Base-by-base conservation (phyloP, 1,139 yeast genomes). In the Pichia sp. region DNA sequence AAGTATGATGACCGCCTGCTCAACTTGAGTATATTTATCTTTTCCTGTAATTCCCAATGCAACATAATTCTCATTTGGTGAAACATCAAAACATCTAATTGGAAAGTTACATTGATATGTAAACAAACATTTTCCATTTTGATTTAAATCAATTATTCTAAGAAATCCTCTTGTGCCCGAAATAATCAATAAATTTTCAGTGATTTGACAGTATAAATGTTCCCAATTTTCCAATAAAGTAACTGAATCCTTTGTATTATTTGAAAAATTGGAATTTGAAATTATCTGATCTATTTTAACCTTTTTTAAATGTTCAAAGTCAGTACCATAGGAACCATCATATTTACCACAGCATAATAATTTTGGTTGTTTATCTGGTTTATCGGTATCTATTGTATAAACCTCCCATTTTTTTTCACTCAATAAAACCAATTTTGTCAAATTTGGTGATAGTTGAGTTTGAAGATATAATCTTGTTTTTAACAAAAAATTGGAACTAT, bases 11-110 rank as follows among this genome's bases (percentile, higher is more conserved):
- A 90, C 79, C 4, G 96, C 95, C 62, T 87, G 96, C 60, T 86
- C 95, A 43, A 81, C 76, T 10, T 84, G 84, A 1, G 84, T 78
- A 25, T 79, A 70, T 56, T 87, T 74, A 61, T 87, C 95, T 56
- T 83, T 78, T 0, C 96, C 93, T 0, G 91, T 85, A 30, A 90
- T 83, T 0, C 96, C 95, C 60, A 90, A 80, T 1, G 95, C 95
- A 13, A 90, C 73, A 42, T 83, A 72, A 13, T 76, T 72, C 39
- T 86, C 89, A 56, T 77, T 73, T 0, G 83, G 79, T 9, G 95
- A 79, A 1, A 88, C 73, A 22, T 89, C 84, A 53, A 88, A 74
- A 62, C 96, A 88, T 54, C 95, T 70, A 38, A 90, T 84, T 1
- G 95, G 91, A 66, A 87, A 87, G 56, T 79, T 79, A 31, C 91